Conservation (phyloP, 2,329 filamentous ascomycete genomes). For the Zasmidium citrigriseum region DNA sequence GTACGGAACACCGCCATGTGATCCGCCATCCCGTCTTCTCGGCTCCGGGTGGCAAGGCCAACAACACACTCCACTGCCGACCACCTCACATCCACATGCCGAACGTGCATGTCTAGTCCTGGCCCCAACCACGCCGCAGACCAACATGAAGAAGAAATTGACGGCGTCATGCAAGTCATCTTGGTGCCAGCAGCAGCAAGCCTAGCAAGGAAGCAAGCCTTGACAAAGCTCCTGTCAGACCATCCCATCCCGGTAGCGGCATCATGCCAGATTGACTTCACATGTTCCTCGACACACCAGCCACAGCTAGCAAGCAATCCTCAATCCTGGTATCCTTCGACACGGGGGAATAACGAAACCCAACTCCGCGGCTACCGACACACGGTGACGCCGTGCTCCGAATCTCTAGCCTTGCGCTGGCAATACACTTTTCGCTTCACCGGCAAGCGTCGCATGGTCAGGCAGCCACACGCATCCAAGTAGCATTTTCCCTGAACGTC, state of each 20-base stretch:
- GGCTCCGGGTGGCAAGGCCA: background rate
- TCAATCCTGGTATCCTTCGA: too few species aligned
- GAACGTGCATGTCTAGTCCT: background rate
- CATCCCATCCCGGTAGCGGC: too few species aligned
- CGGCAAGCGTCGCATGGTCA: background rate
- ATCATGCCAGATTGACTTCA: too few species aligned
- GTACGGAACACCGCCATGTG: background rate
- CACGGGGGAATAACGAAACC: too few species aligned
- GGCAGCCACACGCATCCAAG: background rate
- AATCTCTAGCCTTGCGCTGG: background rate
- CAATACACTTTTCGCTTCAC: background rate
- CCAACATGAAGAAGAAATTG: background rate
- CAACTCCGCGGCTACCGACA: too few species aligned
- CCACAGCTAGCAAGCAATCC: too few species aligned
- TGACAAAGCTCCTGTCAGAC: too few species aligned
- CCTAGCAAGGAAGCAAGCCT: too few species aligned
- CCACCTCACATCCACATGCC: background rate
- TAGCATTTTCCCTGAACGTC: background rate
- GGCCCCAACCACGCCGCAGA: background rate
- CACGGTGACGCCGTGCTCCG: too few species aligned
- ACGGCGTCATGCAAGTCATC: background rate
- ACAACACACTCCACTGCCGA: background rate
- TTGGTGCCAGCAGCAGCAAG: too few species aligned
- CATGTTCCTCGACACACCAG: too few species aligned
- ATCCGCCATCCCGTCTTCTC: background rate